Conservation (phyloP, 75 land plant genomes). For the Isoetes taiwanensis region DNA sequence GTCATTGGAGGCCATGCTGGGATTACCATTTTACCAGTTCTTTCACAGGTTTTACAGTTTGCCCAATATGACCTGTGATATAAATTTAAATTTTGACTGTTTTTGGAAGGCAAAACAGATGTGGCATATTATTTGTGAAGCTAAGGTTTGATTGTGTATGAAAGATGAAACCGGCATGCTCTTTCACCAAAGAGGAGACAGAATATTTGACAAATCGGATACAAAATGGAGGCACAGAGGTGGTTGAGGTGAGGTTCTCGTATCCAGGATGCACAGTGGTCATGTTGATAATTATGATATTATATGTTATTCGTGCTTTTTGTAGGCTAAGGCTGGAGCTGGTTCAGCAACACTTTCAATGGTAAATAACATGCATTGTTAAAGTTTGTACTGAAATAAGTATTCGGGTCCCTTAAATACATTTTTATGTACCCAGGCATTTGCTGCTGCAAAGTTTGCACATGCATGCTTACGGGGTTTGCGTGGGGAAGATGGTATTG, state of each 20-base stretch:
- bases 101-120: not conserved
- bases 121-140: too few relatives aligned
- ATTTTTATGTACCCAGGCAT: constrained; percentile 53
- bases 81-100: not conserved
- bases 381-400: too few relatives aligned
- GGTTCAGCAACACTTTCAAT: constrained; percentile 98
- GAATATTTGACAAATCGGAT: constrained; percentile 78
- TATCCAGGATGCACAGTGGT: not conserved
- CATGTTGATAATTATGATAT: not conserved
- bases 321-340: constrained; percentile 98
- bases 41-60: constrained; percentile 71
- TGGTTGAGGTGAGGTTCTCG: constrained; percentile 71
- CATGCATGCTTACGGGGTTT: constrained; percentile 74
- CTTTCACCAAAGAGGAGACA: constrained; percentile 61
- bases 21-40: constrained; percentile 85
- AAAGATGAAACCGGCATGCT: constrained; percentile 73
- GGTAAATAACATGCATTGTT: constrained; percentile 62
- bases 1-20: constrained; percentile 99
- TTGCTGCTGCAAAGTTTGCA: constrained; percentile 89
- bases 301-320: not conserved
- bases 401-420: too few relatives aligned
- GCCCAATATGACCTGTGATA: not conserved
- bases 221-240: constrained; percentile 99
- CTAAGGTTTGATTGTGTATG: too few relatives aligned
- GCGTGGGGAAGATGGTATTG: constrained; percentile 74